A percentile compares a stretch with the other conserved stretches of the same genome.
Conservation (phyloP, 192 early-diverging fungal genomes). For the Backusella liffmaniae region DNA sequence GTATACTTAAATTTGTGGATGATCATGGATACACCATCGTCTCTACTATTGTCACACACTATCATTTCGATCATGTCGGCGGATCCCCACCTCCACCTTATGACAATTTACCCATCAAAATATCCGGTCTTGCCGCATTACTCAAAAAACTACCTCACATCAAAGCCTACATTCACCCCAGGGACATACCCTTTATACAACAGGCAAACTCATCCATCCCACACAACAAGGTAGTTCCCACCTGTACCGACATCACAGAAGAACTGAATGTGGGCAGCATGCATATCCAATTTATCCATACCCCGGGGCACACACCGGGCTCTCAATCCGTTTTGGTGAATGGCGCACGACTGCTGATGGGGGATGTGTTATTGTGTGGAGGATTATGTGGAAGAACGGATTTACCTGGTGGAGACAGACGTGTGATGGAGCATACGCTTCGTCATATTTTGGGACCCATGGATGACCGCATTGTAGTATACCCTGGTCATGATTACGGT, state of each 20-base stretch:
- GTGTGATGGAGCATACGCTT: constrained; percentile 72
- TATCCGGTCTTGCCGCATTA: constrained; percentile 74
- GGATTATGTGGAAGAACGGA: constrained; percentile 80
- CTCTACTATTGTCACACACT: constrained; percentile 76
- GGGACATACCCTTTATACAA: constrained; percentile 70
- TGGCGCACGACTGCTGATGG: constrained; percentile 70
- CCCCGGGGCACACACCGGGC: constrained; percentile 92
- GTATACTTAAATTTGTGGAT: constrained; percentile 62
- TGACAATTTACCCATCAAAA: constrained; percentile 73
- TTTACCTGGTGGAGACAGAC: constrained; percentile 69
- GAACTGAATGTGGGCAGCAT: constrained; percentile 43
- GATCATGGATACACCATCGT: constrained; percentile 64
- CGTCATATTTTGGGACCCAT: constrained; percentile 54
- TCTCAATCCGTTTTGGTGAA: constrained; percentile 84
- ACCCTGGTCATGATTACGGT: constrained; percentile 91
- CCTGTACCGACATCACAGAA: constrained; percentile 25
- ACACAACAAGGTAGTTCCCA: constrained; percentile 26
- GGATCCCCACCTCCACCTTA: constrained; percentile 79
- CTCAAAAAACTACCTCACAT: constrained; percentile 73
- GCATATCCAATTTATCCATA: constrained; percentile 75
- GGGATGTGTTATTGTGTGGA: constrained; percentile 83
- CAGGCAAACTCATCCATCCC: constrained; percentile 59
- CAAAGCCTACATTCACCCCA: constrained; percentile 69
- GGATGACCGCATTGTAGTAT: constrained; percentile 69
- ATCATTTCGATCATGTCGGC: constrained; percentile 87